Evolutionary conservation across 371 early-diverging fungal genomes (phyloP).

Genomic region (Blakeslea trispora): DNA sequence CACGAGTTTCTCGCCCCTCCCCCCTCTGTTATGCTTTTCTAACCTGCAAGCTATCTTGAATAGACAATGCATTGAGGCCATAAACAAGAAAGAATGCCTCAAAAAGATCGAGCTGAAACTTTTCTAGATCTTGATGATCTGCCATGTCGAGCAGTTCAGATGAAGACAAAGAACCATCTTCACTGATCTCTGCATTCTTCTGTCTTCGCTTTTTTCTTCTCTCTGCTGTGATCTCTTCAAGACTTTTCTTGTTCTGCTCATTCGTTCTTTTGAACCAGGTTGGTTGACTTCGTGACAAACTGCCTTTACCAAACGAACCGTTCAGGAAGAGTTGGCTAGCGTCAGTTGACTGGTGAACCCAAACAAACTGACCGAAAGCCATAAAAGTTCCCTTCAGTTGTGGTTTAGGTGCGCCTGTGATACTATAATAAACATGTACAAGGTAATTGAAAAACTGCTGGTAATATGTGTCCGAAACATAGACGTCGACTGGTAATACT

Average conservation of each 20-base stretch:
- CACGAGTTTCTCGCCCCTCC: too few relatives aligned
- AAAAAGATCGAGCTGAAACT: conserved; percentile 59
- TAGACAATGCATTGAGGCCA: conserved; percentile 54
- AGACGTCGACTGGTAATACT: background rate
- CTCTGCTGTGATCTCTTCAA: conserved; percentile 53
- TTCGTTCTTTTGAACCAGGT: conserved; percentile 59
- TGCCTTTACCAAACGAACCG: conserved; percentile 88
- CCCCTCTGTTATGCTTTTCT: background rate
- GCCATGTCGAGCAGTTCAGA: conserved; percentile 15
- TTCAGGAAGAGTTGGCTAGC: conserved; percentile 50
- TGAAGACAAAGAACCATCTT: conserved; percentile 5
- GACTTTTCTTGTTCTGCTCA: conserved; percentile 11
- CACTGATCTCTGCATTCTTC: background rate
- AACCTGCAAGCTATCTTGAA: conserved; percentile 40
- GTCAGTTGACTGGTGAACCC: conserved; percentile 44
- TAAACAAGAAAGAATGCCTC: conserved; percentile 70
- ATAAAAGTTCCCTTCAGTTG: conserved; percentile 22
- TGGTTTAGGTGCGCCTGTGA: conserved; percentile 12
- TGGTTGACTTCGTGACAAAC: conserved; percentile 78
- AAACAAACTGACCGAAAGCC: conserved; percentile 45
- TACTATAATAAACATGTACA: background rate
- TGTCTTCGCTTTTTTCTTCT: conserved; percentile 49
- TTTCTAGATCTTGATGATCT: conserved; percentile 47
- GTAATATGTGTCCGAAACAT: background rate
- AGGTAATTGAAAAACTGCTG: background rate